Conservation (phyloP, 345 rosid genomes). For the Rhodamnia argentea region DNA sequence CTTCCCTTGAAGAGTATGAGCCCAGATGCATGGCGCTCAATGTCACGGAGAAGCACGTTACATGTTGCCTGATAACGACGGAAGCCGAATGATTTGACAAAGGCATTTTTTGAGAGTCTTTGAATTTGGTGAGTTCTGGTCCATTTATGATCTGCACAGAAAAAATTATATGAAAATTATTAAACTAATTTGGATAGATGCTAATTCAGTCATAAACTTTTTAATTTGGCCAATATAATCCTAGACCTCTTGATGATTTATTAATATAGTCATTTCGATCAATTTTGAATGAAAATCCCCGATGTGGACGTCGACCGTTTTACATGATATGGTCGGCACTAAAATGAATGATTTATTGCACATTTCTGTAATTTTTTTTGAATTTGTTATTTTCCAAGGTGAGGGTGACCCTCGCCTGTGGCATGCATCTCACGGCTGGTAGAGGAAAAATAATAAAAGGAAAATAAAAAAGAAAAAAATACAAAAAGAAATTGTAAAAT, state of each 20-base stretch:
- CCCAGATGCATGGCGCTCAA: neutral
- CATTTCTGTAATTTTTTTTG: neutral
- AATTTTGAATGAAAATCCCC: fast-evolving
- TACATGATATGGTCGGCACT: fast-evolving
- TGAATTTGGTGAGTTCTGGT: neutral
- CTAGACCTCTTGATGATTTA: neutral
- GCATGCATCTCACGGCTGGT: no score
- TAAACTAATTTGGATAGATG: no score
- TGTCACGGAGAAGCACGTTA: neutral
- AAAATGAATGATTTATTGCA: neutral
- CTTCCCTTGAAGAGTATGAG: neutral
- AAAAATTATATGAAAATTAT: no score
- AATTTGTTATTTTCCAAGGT: no score
- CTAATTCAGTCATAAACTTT: neutral
- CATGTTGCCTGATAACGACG: neutral
- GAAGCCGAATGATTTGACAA: no score
- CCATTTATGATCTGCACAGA: neutral
- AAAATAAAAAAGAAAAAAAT: neutral
- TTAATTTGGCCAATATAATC: neutral
- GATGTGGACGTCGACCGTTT: neutral
- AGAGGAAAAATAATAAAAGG: neutral
- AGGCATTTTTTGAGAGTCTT: no score
- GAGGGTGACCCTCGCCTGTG: neutral
- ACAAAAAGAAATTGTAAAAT: neutral
- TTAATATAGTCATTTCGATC: neutral